Evolutionary conservation across 1,284 basidiomycete species (phyloP).

Genomic region (Apiotrichum porosum): DNA sequence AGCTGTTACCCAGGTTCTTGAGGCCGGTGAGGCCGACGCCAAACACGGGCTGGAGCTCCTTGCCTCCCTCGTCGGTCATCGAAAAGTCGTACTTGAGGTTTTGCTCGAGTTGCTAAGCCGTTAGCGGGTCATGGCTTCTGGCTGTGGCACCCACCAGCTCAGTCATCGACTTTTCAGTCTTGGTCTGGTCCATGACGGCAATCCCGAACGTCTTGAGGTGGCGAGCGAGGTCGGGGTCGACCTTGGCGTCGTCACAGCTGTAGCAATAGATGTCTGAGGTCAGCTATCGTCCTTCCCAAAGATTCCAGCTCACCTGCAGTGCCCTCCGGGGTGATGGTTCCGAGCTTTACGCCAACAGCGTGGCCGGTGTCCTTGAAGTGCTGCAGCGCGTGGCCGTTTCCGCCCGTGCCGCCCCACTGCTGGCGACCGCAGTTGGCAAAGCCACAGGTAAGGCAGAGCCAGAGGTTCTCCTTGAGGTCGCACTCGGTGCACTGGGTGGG

Average conservation of each 20-base stretch:
- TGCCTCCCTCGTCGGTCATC: conserved; percentile 83
- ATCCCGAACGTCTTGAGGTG: conserved; percentile 85
- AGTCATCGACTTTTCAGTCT: conserved; percentile 97
- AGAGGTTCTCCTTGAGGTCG: conserved; percentile 80
- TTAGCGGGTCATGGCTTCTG: too few species aligned
- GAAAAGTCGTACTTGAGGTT: conserved; percentile 95
- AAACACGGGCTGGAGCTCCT: conserved; percentile 79
- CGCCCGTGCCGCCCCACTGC: conserved; percentile 78
- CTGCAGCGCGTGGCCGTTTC: conserved; percentile 82
- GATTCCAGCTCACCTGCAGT: conserved; percentile 60
- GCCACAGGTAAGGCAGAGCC: conserved; percentile 94
- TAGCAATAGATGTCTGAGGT: conserved; percentile 86
- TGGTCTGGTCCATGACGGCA: conserved; percentile 72
- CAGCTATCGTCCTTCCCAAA: not conserved
- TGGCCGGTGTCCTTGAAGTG: conserved; percentile 78
- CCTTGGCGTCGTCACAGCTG: conserved; percentile 76
- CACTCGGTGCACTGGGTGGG: conserved; percentile 72
- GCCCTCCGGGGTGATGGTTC: conserved; percentile 95
- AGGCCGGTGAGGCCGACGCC: conserved; percentile 86
- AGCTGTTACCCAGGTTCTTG: conserved; percentile 92
- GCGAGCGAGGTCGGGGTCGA: conserved; percentile 69
- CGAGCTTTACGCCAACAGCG: conserved; percentile 84
- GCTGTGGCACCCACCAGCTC: conserved; percentile 73
- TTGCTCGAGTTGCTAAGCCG: conserved; percentile 85
- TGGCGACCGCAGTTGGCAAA: conserved; percentile 85